These are phyloP conservation scores for Ophiostoma sp. DNA, from an alignment of 2,329 filamentous ascomycete genomes.

Conservation along the genomic window DNA sequence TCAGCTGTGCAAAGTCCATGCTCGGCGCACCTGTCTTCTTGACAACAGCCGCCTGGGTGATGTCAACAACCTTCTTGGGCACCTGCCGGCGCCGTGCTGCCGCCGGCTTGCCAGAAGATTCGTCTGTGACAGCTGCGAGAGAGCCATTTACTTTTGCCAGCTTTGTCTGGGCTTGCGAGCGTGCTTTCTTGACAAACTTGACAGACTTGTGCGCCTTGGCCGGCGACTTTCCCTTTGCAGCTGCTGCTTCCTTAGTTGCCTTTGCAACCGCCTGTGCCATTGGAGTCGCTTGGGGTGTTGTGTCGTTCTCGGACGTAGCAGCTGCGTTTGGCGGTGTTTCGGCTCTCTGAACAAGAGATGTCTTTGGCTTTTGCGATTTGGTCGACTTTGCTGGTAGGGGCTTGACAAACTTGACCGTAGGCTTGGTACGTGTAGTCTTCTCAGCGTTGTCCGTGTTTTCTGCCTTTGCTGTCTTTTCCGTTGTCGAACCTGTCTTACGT, in stretches of 20 bases:
- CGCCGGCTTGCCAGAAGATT: not conserved
- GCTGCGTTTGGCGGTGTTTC: slow-evolving; percentile 11
- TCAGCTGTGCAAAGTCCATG: not conserved
- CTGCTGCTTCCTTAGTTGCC: slow-evolving; percentile 11
- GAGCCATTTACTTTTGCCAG: not conserved
- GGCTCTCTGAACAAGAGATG: not conserved
- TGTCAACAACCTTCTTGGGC: not conserved
- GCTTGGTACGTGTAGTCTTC: not conserved
- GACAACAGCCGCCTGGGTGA: not conserved
- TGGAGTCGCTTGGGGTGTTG: slow-evolving; percentile 18
- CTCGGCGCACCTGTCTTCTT: not conserved
- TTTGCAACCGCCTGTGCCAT: slow-evolving; percentile 21
- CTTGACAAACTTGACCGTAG: not conserved
- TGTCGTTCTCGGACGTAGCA: not conserved
- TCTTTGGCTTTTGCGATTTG: not conserved
- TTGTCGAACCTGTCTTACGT: not conserved
- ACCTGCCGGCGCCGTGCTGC: not conserved
- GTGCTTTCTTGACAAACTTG: slow-evolving; percentile 15
- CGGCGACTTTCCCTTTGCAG: not conserved
- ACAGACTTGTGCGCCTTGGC: slow-evolving; percentile 9
- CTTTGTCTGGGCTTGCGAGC: not conserved
- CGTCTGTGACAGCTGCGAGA: not conserved
- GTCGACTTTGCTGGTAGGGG: not conserved
- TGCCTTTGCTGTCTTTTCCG: not conserved
- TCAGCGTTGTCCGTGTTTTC: not conserved